Conservation (phyloP, 768 basidiomycete genomes). For the Epithele typhae region DNA sequence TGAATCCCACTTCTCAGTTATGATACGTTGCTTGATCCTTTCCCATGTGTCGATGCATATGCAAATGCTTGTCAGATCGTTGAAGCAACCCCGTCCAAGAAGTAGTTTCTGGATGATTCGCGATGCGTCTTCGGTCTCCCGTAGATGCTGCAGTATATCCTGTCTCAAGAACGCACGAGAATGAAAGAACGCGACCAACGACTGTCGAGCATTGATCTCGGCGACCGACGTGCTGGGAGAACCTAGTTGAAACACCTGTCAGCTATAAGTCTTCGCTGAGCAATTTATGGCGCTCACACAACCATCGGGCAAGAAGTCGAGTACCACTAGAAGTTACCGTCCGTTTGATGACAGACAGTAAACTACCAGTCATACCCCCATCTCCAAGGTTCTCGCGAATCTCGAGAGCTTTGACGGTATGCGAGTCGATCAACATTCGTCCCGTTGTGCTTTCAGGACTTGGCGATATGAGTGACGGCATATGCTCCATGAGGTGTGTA, state of each 20-base stretch:
- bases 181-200: conserved; percentile 71
- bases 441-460: conserved; percentile 47
- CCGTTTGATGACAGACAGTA: conserved; percentile 70
- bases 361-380: conserved; percentile 67
- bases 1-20: conserved; percentile 43
- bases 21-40: conserved; percentile 44
- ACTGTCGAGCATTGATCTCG: conserved; percentile 72
- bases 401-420: conserved; percentile 87
- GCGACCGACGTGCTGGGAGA: conserved; percentile 74
- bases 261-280: too few relatives aligned
- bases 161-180: conserved; percentile 55
- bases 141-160: conserved; percentile 55
- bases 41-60: conserved; percentile 60
- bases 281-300: too few relatives aligned
- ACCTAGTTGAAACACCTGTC: too few relatives aligned
- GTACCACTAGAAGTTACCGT: conserved; percentile 77
- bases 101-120: conserved; percentile 78
- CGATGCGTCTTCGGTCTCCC: conserved; percentile 60
- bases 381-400: conserved; percentile 73
- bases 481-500: conserved; percentile 69
- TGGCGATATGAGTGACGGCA: conserved; percentile 60
- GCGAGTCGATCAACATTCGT: conserved; percentile 86
- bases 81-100: conserved; percentile 59
- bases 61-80: conserved; percentile 63
- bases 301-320: conserved; percentile 67